Evolutionary conservation across 805 yeast species (phyloP).

Genomic region (Pichia exigua): DNA sequence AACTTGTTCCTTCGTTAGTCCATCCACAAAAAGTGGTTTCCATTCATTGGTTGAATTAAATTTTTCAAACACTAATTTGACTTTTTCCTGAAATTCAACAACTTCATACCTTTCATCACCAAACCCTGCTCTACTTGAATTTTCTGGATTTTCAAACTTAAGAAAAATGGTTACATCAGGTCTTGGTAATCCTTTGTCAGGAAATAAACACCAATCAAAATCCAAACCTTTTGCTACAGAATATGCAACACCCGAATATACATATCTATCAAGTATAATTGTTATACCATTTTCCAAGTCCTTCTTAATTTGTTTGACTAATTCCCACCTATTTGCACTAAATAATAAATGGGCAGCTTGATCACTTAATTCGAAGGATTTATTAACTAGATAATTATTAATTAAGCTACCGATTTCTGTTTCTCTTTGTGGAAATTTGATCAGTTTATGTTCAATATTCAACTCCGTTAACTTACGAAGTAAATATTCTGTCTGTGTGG

Average conservation of each 20-base stretch:
- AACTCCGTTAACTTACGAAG: conserved; percentile 20
- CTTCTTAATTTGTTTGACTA: conserved; percentile 37
- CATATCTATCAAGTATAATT: conserved; percentile 77
- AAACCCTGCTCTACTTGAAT: conserved; percentile 59
- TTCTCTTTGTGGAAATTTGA: conserved; percentile 84
- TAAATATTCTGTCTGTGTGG: conserved; percentile 62
- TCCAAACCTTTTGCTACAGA: conserved; percentile 77
- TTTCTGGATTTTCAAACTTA: conserved; percentile 44
- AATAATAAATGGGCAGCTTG: conserved; percentile 81
- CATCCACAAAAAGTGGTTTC: conserved; percentile 52
- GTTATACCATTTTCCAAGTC: conserved; percentile 41
- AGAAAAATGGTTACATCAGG: conserved; percentile 83
- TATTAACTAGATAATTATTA: conserved; percentile 57
- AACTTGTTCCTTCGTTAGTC: conserved; percentile 50
- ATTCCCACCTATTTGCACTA: conserved; percentile 94
- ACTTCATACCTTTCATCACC: conserved; percentile 94
- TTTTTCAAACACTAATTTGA: conserved; percentile 48
- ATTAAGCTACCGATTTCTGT: conserved; percentile 78
- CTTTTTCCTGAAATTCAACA: conserved; percentile 63
- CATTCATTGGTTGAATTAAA: conserved; percentile 30
- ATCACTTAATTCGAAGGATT: conserved; percentile 48
- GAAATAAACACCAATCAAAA: conserved; percentile 68
- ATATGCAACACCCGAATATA: conserved; percentile 90
- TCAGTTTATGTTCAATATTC: conserved; percentile 35
- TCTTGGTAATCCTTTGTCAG: conserved; percentile 77